Evolutionary conservation across 345 rosid species (phyloP).

Genomic region (Boechera stricta): DNA sequence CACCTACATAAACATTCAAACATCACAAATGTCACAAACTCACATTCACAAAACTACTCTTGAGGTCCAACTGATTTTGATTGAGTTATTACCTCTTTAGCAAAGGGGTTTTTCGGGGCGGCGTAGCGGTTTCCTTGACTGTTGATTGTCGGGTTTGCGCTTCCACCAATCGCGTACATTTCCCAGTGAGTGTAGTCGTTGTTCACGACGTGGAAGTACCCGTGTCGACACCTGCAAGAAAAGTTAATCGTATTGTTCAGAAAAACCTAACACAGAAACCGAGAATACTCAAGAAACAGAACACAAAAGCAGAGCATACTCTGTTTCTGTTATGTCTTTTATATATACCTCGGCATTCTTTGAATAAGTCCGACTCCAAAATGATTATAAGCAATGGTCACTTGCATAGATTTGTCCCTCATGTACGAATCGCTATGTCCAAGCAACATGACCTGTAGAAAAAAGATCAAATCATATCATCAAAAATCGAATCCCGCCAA

Average conservation of each 20-base stretch:
- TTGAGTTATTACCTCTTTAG: slow-evolving; percentile 69
- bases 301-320: slow-evolving; percentile 11
- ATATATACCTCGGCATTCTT: slow-evolving; percentile 89
- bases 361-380: slow-evolving; percentile 94
- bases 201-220: slow-evolving; percentile 96
- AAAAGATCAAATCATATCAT: background rate
- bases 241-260: background rate
- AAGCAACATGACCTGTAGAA: slow-evolving; percentile 73
- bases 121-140: slow-evolving; percentile 94
- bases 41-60: background rate
- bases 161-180: slow-evolving; percentile 98
- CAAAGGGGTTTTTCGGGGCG: slow-evolving; percentile 75
- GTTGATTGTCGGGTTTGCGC: slow-evolving; percentile 90
- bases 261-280: background rate
- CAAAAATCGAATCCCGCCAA: background rate
- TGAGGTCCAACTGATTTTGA: background rate
- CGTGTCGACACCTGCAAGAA: slow-evolving; percentile 81
- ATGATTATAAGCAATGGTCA: slow-evolving; percentile 94
- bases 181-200: slow-evolving; percentile 99
- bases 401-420: slow-evolving; percentile 91
- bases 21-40: slow-evolving; percentile 2
- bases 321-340: slow-evolving; percentile 8
- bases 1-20: slow-evolving; percentile 53
- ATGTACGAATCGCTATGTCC: slow-evolving; percentile 92
- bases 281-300: slow-evolving; percentile 7